A percentile compares a stretch with the other conserved stretches of the same genome.
These are phyloP conservation scores for Fusarium proliferatum DNA, from an alignment of 2,329 filamentous ascomycete species.

Conservation along the genomic window DNA sequence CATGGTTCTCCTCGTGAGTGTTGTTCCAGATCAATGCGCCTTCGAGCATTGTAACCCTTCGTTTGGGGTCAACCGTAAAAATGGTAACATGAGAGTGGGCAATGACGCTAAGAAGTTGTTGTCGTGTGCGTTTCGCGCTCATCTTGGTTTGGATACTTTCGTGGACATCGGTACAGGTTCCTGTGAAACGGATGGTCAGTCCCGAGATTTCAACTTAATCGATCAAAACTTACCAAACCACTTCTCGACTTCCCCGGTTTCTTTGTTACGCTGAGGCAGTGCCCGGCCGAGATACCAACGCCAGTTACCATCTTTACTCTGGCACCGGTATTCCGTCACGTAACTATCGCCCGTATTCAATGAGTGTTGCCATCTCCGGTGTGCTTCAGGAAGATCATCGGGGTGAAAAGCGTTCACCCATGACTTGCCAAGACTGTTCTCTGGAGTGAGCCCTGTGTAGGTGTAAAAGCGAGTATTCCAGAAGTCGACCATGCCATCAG, in stretches of 20 bases:
- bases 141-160: constrained; percentile 77
- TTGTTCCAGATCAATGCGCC: constrained; percentile 70
- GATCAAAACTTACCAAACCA: constrained; percentile 72
- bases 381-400: constrained; percentile 71
- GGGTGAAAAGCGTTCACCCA: constrained; percentile 76
- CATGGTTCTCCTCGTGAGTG: constrained; percentile 52
- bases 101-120: constrained; percentile 78
- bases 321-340: constrained; percentile 76
- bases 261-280: constrained; percentile 72
- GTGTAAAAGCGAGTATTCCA: constrained; percentile 82
- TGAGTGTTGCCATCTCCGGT: constrained; percentile 69
- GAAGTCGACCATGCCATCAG: constrained; percentile 76
- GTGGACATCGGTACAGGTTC: constrained; percentile 82
- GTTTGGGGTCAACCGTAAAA: constrained; percentile 74
- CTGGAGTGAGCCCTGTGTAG: constrained; percentile 76
- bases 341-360: constrained; percentile 76
- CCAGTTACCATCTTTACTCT: constrained; percentile 74
- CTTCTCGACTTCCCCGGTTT: constrained; percentile 76
- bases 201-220: not conserved
- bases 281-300: constrained; percentile 83
- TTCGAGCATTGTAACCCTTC: constrained; percentile 75
- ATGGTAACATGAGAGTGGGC: constrained; percentile 80
- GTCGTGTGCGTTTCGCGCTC: constrained; percentile 72
- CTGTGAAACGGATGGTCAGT: constrained; percentile 36
- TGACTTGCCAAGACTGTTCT: constrained; percentile 70